Evolutionary conservation across 768 basidiomycete genomes (phyloP).

Genomic region (Russula compacta): DNA sequence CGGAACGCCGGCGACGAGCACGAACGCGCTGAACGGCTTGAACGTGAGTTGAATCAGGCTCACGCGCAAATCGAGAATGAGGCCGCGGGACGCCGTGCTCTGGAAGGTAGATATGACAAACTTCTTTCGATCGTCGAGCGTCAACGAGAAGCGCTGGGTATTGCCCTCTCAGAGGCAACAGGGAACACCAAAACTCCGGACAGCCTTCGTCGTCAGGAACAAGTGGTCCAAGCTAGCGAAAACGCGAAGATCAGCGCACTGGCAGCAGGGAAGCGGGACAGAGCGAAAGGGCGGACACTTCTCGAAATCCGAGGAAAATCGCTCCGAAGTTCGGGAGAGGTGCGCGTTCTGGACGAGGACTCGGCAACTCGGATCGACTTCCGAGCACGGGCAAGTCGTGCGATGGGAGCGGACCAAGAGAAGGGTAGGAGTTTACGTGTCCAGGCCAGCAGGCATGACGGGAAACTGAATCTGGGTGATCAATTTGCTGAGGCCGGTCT

Average conservation of each 20-base stretch:
- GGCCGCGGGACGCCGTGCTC: constrained; percentile 41
- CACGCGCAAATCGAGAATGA: constrained; percentile 57
- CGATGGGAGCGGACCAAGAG: neutral
- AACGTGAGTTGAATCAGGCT: constrained; percentile 54
- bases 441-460: constrained; percentile 37
- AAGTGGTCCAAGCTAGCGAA: too few species aligned
- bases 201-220: too few species aligned
- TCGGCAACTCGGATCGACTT: too few species aligned
- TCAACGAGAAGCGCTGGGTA: constrained; percentile 42
- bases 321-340: neutral
- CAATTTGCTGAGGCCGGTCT: constrained; percentile 78
- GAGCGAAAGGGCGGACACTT: neutral
- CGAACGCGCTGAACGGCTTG: constrained; percentile 44
- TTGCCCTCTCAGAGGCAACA: constrained; percentile 55
- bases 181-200: constrained; percentile 24
- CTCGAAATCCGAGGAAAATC: neutral
- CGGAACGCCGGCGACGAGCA: constrained; percentile 38
- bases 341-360: neutral
- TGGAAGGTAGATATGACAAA: constrained; percentile 55
- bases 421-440: neutral
- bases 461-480: constrained; percentile 62
- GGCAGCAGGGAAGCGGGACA: neutral
- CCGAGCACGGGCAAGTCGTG: too few species aligned
- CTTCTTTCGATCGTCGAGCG: constrained; percentile 44
- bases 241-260: neutral